phyloP scores from a whole-genome alignment of 495 filamentous ascomycete species.

The Pyrenula aspistea region DNA sequence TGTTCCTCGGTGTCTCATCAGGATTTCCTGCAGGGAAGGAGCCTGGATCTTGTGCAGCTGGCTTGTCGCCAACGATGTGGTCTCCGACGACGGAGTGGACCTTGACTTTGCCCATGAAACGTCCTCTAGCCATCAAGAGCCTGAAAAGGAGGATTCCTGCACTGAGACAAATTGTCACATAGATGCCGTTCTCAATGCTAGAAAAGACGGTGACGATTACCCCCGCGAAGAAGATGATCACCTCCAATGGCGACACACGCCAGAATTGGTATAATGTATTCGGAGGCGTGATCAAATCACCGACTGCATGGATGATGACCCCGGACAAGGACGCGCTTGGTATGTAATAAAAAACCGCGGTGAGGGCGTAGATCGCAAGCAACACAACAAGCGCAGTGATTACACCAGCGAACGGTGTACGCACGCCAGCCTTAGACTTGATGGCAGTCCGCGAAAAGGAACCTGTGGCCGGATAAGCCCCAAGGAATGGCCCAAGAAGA shows the following conservation, averaged over 20 bases:
- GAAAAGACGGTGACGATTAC: slow-evolving; percentile 84
- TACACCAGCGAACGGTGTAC: slow-evolving; percentile 82
- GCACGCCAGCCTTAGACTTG: slow-evolving; percentile 94
- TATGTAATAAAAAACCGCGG: slow-evolving; percentile 92
- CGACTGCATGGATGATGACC: slow-evolving; percentile 96
- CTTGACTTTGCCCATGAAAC: slow-evolving; percentile 80
- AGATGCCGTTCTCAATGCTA: slow-evolving; percentile 86
- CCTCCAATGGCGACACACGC: slow-evolving; percentile 81
- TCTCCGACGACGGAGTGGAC: slow-evolving; percentile 86
- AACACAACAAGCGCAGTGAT: slow-evolving; percentile 85
- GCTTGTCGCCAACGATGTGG: slow-evolving; percentile 49
- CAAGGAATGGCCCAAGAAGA: slow-evolving; percentile 84
- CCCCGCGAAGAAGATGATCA: slow-evolving; percentile 86
- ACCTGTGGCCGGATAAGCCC: slow-evolving; percentile 87
- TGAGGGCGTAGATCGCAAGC: slow-evolving; percentile 86
- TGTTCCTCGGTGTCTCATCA: slow-evolving; percentile 40
- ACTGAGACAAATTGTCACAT: slow-evolving; percentile 67
- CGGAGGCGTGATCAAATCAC: slow-evolving; percentile 87
- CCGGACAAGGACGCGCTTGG: slow-evolving; percentile 74
- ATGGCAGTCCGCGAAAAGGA: slow-evolving; percentile 97
- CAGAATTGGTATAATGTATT: slow-evolving; percentile 96
- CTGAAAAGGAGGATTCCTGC: slow-evolving; percentile 75
- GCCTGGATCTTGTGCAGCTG: slow-evolving; percentile 27
- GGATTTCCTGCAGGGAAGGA: slow-evolving; percentile 11
- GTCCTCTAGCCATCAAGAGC: slow-evolving; percentile 70